Conservation (phyloP, 2,329 filamentous ascomycete species). For the Apiospora aurea region DNA sequence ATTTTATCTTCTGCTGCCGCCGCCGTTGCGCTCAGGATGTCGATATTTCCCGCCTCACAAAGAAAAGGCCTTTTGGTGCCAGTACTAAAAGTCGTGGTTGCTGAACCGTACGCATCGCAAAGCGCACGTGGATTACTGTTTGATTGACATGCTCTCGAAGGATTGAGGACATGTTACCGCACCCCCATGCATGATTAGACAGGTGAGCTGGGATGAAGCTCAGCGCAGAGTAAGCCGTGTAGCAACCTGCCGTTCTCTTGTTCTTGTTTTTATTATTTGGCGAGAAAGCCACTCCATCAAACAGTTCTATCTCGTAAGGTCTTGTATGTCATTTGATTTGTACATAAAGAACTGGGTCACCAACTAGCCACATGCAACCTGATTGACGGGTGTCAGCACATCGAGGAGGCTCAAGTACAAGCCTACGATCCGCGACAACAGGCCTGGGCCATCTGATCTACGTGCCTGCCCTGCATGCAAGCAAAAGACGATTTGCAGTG, state of each 20-base stretch:
- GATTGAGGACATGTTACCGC: not conserved
- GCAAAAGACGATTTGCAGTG: not conserved
- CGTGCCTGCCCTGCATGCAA: not conserved
- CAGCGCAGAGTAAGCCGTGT: not conserved
- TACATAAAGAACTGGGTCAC: not conserved
- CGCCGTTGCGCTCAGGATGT: not conserved
- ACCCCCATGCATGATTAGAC: not conserved
- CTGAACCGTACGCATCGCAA: not conserved
- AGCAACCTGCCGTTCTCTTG: not conserved
- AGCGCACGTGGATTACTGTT: conserved; percentile 14
- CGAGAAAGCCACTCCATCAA: not conserved
- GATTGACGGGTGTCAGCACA: not conserved
- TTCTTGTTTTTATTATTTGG: not conserved
- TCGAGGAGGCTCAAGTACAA: not conserved
- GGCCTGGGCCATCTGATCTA: conserved; percentile 19
- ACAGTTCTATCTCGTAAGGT: not conserved
- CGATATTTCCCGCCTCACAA: not conserved
- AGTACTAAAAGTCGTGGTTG: not conserved
- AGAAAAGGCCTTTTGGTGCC: not conserved
- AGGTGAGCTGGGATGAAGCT: not conserved
- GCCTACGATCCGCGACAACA: not conserved
- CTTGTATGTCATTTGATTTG: not conserved
- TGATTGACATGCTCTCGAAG: not conserved
- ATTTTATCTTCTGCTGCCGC: conserved; percentile 1
- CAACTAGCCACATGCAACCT: not conserved